Percentiles rank a stretch among this genome's conserved stretches.
Conservation (phyloP, 2,329 filamentous ascomycete species). For the Colletotrichum chlorophyti region DNA sequence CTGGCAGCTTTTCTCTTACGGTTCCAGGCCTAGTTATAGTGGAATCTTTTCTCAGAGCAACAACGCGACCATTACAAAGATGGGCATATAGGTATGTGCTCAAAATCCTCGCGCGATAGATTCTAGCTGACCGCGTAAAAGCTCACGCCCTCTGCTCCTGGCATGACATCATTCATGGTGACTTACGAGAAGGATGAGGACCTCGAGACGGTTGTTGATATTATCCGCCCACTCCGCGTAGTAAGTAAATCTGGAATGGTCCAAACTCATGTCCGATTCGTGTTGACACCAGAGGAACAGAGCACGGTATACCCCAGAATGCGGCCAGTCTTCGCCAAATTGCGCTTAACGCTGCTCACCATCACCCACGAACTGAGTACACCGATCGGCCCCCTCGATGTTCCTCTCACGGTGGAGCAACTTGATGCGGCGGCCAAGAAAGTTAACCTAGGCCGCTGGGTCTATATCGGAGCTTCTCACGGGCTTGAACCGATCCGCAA, state of each 20-base stretch:
- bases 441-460: slow-evolving; percentile 50
- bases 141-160: slow-evolving; percentile 43
- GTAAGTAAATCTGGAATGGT: neutral
- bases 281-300: neutral
- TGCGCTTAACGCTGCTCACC: slow-evolving; percentile 47
- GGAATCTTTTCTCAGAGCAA: slow-evolving; percentile 60
- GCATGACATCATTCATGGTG: slow-evolving; percentile 46
- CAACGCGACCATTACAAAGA: slow-evolving; percentile 60
- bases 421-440: slow-evolving; percentile 46
- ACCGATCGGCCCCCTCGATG: slow-evolving; percentile 27
- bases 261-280: too few relatives aligned
- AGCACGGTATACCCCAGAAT: slow-evolving; percentile 49
- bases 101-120: too few relatives aligned
- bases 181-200: slow-evolving; percentile 46
- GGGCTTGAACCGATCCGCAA: slow-evolving; percentile 35
- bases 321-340: slow-evolving; percentile 52
- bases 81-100: slow-evolving; percentile 51
- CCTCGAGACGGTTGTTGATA: slow-evolving; percentile 42
- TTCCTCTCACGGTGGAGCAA: slow-evolving; percentile 43
- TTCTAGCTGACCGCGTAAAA: neutral
- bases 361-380: slow-evolving; percentile 37
- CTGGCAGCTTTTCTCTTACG: slow-evolving; percentile 46
- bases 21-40: slow-evolving; percentile 47
- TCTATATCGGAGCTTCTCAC: slow-evolving; percentile 52
- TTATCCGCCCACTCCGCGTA: slow-evolving; percentile 40